phyloP scores from a whole-genome alignment of 129 eudicot genomes.

The Logfia minima region DNA sequence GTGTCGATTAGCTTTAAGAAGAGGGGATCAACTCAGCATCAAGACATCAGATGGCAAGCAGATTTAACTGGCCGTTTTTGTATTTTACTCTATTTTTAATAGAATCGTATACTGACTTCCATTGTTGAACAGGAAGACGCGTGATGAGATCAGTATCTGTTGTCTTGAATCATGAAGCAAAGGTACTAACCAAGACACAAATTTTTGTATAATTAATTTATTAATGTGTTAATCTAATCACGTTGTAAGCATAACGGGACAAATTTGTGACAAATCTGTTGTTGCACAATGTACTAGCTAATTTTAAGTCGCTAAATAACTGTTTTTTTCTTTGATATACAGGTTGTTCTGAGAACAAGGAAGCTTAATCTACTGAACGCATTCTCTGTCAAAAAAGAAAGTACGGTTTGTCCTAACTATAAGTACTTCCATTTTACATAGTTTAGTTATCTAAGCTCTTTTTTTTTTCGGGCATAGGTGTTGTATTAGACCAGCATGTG shows the following conservation, averaged over 20 bases:
- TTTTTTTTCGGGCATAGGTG: constrained; percentile 39
- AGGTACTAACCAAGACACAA: constrained; percentile 40
- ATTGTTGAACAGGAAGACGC: constrained; percentile 58
- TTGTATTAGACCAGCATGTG: constrained; percentile 59
- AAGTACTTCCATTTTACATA: background rate
- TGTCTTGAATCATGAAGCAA: constrained; percentile 59
- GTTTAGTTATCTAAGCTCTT: background rate
- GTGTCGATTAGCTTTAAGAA: constrained; percentile 52
- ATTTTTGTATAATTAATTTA: background rate
- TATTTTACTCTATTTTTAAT: background rate
- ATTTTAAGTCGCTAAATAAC: background rate
- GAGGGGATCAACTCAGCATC: constrained; percentile 59
- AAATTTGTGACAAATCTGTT: background rate
- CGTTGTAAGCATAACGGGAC: no score
- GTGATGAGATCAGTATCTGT: constrained; percentile 59
- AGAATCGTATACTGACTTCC: background rate
- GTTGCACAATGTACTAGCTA: background rate
- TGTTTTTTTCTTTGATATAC: constrained; percentile 19
- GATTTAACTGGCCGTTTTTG: background rate
- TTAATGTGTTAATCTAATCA: no score
- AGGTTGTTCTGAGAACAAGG: constrained; percentile 70
- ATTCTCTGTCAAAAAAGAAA: constrained; percentile 62
- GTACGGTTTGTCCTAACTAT: constrained; percentile 38
- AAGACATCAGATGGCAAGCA: constrained; percentile 66
- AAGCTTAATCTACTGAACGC: constrained; percentile 61